Evolutionary conservation across 352 stramenopile species (phyloP), one percentile per base, ranked within the genome.

Genomic region (Blastocystis sp.): DNA sequence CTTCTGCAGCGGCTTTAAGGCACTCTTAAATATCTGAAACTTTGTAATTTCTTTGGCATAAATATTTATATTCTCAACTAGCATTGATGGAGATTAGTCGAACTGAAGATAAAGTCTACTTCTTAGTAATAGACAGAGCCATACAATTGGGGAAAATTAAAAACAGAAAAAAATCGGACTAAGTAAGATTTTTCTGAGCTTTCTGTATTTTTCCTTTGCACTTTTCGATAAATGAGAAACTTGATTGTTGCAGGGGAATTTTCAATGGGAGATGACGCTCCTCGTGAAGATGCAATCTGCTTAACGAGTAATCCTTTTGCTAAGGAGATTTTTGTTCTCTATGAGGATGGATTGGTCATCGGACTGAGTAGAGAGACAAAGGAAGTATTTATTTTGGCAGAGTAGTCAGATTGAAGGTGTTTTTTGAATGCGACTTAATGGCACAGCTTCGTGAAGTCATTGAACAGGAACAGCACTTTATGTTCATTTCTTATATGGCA

Each of bases 51-150:
- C 78, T 47, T 89, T 76, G 11, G 78, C 78, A 55, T 79, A 89
- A 16, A 79, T 24, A 65, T 89, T 62, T 56, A 89, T 89, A 20
- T 85, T 85, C 53, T 85, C 73, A 68, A 85, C 73, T 64, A 85
- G 55, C 73, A 85, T 85, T 34, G 30, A 34, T 34, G 30, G 1
- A 62, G 53, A 62, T 62, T 16, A 62, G 53, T 34, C 30, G 30
- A 34, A 34, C 30, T 34, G 30, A 34, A 1, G 30, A 34, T 34
- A 34, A 34, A 34, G 30, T 34, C 30, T 34, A 34, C 30, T 34
- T 34, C 30, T 34, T 34, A 34, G 30, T 34, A 34, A 34, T 1
- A 34, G 30, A 34, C 30, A 34, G 30, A 34, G 30, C 30, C 30
- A 34, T 34, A 34, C 30, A 34, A 34, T 34, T 34, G 30, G 30